These are phyloP conservation scores for Uromyces viciae-fabae DNA, from an alignment of 1,284 basidiomycete species.

Conservation along the genomic window DNA sequence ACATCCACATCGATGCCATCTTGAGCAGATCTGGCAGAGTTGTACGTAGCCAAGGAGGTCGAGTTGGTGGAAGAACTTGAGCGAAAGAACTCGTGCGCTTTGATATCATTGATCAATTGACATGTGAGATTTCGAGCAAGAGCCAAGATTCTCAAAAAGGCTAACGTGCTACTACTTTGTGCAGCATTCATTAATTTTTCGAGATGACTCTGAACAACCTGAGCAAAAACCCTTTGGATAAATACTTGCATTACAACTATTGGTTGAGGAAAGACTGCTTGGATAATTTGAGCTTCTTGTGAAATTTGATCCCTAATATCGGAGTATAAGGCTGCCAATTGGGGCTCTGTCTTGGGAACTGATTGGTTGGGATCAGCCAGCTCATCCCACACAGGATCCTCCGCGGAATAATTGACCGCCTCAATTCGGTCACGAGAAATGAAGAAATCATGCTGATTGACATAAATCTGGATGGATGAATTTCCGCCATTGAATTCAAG, in stretches of 20 bases:
- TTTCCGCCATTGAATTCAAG: constrained; percentile 97
- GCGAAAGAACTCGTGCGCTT: constrained; percentile 73
- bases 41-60: constrained; percentile 29
- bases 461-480: constrained; percentile 96
- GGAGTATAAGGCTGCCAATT: constrained; percentile 72
- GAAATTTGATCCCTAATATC: constrained; percentile 88
- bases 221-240: constrained; percentile 93
- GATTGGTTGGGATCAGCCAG: constrained; percentile 74
- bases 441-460: constrained; percentile 99
- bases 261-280: constrained; percentile 96
- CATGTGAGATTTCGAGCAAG: constrained; percentile 78
- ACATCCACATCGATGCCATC: constrained; percentile 1
- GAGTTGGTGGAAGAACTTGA: constrained; percentile 57
- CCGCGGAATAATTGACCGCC: constrained; percentile 53
- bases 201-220: constrained; percentile 92
- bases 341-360: constrained; percentile 75
- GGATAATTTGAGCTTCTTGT: constrained; percentile 95
- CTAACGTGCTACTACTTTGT: constrained; percentile 72
- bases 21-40: constrained; percentile 5
- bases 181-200: constrained; percentile 76
- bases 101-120: constrained; percentile 82
- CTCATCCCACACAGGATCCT: constrained; percentile 66
- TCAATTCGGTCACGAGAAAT: constrained; percentile 70
- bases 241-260: constrained; percentile 99
- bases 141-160: constrained; percentile 85